A percentile compares a stretch with the other conserved stretches of the same genome.
phyloP scores from a whole-genome alignment of 345 rosid species.

The Psidium friedrichsthalianum region DNA sequence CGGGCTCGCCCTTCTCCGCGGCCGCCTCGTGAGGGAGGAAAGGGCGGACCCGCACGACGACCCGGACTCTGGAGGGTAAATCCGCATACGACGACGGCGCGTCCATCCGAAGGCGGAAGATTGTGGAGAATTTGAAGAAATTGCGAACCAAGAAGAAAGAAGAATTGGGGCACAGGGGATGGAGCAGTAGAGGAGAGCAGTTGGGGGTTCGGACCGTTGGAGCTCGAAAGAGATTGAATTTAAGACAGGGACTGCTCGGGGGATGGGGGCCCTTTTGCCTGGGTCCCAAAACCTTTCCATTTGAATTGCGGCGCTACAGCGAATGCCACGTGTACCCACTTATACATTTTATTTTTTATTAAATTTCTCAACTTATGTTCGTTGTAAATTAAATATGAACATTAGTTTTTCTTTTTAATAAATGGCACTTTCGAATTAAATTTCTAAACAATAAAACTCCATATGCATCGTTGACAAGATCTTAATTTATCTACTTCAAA shows the following conservation, averaged over 20 bases:
- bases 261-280: neutral
- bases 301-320: neutral
- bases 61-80: conserved; percentile 43
- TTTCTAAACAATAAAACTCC: neutral
- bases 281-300: neutral
- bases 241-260: neutral
- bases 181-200: neutral
- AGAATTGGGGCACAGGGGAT: neutral
- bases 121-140: neutral
- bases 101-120: neutral
- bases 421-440: neutral
- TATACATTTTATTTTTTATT: neutral
- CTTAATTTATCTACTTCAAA: neutral
- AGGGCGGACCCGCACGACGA: conserved; percentile 58
- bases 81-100: neutral
- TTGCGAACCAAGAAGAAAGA: neutral
- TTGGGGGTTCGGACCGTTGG: neutral
- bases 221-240: neutral
- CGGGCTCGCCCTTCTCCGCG: conserved; percentile 8
- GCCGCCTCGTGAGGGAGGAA: conserved; percentile 50
- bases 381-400: neutral
- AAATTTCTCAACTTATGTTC: neutral
- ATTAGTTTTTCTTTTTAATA: neutral
- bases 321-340: neutral
- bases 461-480: no score